phyloP scores from a whole-genome alignment of 2,329 filamentous ascomycete genomes.

The Aspergillus latus region DNA sequence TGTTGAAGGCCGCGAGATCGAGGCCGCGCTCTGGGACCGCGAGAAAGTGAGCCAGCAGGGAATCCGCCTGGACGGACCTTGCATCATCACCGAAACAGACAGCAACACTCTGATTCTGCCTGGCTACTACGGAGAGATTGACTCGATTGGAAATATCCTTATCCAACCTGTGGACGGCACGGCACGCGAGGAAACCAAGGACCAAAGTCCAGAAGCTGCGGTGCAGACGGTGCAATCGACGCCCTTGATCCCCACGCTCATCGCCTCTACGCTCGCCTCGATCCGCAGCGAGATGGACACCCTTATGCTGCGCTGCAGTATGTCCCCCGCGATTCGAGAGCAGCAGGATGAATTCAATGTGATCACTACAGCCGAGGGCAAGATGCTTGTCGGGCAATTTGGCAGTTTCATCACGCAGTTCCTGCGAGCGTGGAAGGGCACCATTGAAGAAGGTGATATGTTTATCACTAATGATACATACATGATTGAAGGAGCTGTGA shows the following conservation, averaged over 20 bases:
- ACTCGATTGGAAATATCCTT: slow-evolving; percentile 51
- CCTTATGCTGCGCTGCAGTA: slow-evolving; percentile 52
- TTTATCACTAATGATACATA: slow-evolving; percentile 56
- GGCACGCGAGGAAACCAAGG: slow-evolving; percentile 15
- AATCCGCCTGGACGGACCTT: slow-evolving; percentile 45
- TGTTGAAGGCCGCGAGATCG: slow-evolving; percentile 41
- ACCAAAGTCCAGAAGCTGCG: slow-evolving; percentile 40
- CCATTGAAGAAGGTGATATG: slow-evolving; percentile 51
- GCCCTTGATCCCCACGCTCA: slow-evolving; percentile 47
- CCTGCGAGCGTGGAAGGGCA: slow-evolving; percentile 48
- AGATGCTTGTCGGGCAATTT: slow-evolving; percentile 55
- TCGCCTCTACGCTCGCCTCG: slow-evolving; percentile 48
- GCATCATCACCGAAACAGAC: slow-evolving; percentile 53
- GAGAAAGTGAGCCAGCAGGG: slow-evolving; percentile 42
- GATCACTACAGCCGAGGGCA: slow-evolving; percentile 49
- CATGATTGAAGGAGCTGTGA: slow-evolving; percentile 51
- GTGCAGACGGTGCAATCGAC: slow-evolving; percentile 36
- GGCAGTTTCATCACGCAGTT: slow-evolving; percentile 53
- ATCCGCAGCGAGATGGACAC: slow-evolving; percentile 53
- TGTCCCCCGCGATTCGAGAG: slow-evolving; percentile 54
- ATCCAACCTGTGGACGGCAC: slow-evolving; percentile 42
- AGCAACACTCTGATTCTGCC: slow-evolving; percentile 53
- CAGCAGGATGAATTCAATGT: slow-evolving; percentile 57
- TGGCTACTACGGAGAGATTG: slow-evolving; percentile 49
- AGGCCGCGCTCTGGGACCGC: slow-evolving; percentile 49